phyloP scores from a whole-genome alignment of 108 stramenopile species.

The Ochromonas danica region DNA sequence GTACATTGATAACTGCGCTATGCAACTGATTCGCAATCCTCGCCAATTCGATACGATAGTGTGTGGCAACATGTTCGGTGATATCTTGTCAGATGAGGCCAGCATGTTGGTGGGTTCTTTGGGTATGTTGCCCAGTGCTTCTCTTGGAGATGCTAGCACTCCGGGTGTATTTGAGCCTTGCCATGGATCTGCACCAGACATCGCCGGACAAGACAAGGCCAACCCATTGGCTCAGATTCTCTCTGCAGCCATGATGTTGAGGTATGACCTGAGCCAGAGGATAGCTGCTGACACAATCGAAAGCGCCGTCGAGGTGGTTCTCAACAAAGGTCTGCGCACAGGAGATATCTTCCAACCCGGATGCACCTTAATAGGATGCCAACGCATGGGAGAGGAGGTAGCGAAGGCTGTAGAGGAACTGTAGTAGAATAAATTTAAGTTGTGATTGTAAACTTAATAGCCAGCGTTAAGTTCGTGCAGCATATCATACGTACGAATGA shows the following conservation, averaged over 20 bases:
- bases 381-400: slow-evolving; percentile 49
- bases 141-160: slow-evolving; percentile 80
- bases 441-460: no score
- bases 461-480: no score
- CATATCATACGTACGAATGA: no score
- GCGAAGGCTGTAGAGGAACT: slow-evolving; percentile 39
- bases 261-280: slow-evolving; percentile 80
- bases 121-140: slow-evolving; percentile 95
- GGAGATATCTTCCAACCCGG: slow-evolving; percentile 61
- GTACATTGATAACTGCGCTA: slow-evolving; percentile 97
- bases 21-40: slow-evolving; percentile 86
- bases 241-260: slow-evolving; percentile 95
- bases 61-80: slow-evolving; percentile 96
- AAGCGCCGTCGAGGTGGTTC: slow-evolving; percentile 77
- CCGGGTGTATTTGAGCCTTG: slow-evolving; percentile 98
- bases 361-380: slow-evolving; percentile 45
- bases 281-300: slow-evolving; percentile 80
- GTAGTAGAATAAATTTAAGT: no score
- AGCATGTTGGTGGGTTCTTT: slow-evolving; percentile 94
- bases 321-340: slow-evolving; percentile 81
- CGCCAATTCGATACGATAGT: slow-evolving; percentile 98
- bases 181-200: slow-evolving; percentile 96
- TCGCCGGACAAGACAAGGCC: slow-evolving; percentile 92
- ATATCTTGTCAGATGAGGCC: slow-evolving; percentile 96
- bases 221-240: slow-evolving; percentile 97